Evolutionary conservation across 257 asterid species (phyloP), one percentile per base, ranked within the genome.

Genomic region (Petunia secreta): DNA sequence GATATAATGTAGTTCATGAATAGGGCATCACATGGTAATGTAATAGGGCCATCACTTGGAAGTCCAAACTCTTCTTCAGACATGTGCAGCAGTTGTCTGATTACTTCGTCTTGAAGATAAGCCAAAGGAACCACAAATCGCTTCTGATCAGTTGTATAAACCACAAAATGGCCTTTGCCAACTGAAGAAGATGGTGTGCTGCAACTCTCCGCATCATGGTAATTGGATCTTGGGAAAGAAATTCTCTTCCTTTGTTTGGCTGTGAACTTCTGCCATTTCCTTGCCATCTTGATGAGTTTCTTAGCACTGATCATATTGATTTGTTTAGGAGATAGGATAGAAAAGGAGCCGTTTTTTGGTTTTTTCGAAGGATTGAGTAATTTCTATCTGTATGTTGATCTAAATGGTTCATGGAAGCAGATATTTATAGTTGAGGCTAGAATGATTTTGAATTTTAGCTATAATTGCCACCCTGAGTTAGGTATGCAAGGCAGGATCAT

Each of bases 131-230:
- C 52, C 0, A 82, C 67, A n/a, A 80, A 88, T 55, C 89, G 78
- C 36, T 44, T 64, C 75, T 82, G 39, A 63, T 86, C 88, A 52
- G 5, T 34, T 11, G 91, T 78, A 52, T 85, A 88, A n/a, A 85
- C 76, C 0, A 83, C 75, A 79, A 88, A 81, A 74, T 85, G 87
- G 48, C 91, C 91, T 64, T 84, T 88, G 58, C 75, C 84, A 4
- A 83, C 79, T 0, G 8, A 8, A 8, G 79, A 0, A 8, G 43
- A 15, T 1, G 36, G 44, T 2, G 46, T 74, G 41, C 53, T n/a
- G 8, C 64, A 59, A 16, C 64, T 16, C 4, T 59, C 64, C 16
- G 3, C 8, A 46, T 52, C 37, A n/a, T 15, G 16, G 1, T 9
- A 37, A 8, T 80, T 73, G 25, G 25, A 25, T 55, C 25, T 34